Evolutionary conservation across 768 basidiomycete genomes (phyloP).

Genomic region (Psilocybe cyanescens): DNA sequence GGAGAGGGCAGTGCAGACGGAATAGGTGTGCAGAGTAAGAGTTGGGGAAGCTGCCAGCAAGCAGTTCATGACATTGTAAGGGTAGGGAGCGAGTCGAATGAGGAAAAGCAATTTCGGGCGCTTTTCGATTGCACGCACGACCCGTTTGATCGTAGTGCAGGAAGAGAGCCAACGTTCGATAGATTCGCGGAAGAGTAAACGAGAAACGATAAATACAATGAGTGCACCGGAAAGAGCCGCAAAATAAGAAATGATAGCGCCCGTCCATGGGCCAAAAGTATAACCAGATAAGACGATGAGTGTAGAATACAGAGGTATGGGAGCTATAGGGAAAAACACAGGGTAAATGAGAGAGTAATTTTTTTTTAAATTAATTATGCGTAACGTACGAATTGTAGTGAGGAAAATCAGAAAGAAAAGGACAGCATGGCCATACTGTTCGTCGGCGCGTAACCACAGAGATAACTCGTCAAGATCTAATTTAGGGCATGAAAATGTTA

Average conservation of each 20-base stretch:
- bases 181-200: slow-evolving; percentile 68
- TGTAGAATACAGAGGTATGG: slow-evolving; percentile 91
- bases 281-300: slow-evolving; percentile 92
- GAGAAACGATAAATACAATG: slow-evolving; percentile 80
- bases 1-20: slow-evolving; percentile 78
- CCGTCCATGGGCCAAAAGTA: slow-evolving; percentile 83
- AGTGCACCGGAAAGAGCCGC: slow-evolving; percentile 87
- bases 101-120: slow-evolving; percentile 88
- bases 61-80: slow-evolving; percentile 95
- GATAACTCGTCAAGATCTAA: slow-evolving; percentile 84
- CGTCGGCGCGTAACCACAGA: slow-evolving; percentile 73
- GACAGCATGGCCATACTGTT: slow-evolving; percentile 73
- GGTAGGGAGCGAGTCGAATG: slow-evolving; percentile 90
- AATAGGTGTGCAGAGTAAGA: slow-evolving; percentile 79
- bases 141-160: slow-evolving; percentile 73
- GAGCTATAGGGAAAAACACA: slow-evolving; percentile 51
- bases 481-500: slow-evolving; percentile 3
- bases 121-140: slow-evolving; percentile 86
- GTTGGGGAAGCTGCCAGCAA: slow-evolving; percentile 87
- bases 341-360: neutral
- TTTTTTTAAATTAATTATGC: neutral
- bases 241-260: slow-evolving; percentile 85
- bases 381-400: slow-evolving; percentile 81
- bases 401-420: slow-evolving; percentile 85
- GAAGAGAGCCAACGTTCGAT: slow-evolving; percentile 77